Conservation (phyloP, 352 stramenopile species). For the Achlya hypogyna region DNA sequence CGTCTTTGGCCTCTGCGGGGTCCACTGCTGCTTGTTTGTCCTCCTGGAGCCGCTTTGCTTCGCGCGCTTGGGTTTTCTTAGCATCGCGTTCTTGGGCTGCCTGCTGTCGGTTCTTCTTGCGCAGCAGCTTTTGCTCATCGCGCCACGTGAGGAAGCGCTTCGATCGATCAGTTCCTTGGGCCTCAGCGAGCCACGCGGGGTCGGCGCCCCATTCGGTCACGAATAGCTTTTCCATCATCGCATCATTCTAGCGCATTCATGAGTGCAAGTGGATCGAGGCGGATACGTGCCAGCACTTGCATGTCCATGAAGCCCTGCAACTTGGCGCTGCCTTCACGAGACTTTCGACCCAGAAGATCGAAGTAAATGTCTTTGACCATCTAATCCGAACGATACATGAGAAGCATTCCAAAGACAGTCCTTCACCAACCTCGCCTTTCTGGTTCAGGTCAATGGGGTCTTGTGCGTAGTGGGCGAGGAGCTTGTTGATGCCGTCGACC, state of each 20-base stretch:
- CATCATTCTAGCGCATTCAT: slow-evolving; percentile 25
- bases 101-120: slow-evolving; percentile 50
- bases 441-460: slow-evolving; percentile 50
- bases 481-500: slow-evolving; percentile 28
- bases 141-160: slow-evolving; percentile 56
- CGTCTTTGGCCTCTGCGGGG: neutral
- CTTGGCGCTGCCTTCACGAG: slow-evolving; percentile 23
- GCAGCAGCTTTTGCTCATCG: slow-evolving; percentile 47
- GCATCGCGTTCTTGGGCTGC: slow-evolving; percentile 32
- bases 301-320: slow-evolving; percentile 75
- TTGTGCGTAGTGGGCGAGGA: slow-evolving; percentile 40
- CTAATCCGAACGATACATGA: neutral
- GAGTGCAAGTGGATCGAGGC: neutral
- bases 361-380: slow-evolving; percentile 51
- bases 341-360: slow-evolving; percentile 51
- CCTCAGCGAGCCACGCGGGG: slow-evolving; percentile 45
- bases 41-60: slow-evolving; percentile 32
- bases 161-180: slow-evolving; percentile 38
- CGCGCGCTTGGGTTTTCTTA: slow-evolving; percentile 23
- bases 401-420: neutral
- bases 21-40: slow-evolving; percentile 18
- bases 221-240: slow-evolving; percentile 52
- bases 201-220: slow-evolving; percentile 59
- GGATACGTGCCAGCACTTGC: slow-evolving; percentile 51
- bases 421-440: slow-evolving; percentile 31